phyloP scores from a whole-genome alignment of 73 alveolate species.

The Tetrahymena elliotti region DNA sequence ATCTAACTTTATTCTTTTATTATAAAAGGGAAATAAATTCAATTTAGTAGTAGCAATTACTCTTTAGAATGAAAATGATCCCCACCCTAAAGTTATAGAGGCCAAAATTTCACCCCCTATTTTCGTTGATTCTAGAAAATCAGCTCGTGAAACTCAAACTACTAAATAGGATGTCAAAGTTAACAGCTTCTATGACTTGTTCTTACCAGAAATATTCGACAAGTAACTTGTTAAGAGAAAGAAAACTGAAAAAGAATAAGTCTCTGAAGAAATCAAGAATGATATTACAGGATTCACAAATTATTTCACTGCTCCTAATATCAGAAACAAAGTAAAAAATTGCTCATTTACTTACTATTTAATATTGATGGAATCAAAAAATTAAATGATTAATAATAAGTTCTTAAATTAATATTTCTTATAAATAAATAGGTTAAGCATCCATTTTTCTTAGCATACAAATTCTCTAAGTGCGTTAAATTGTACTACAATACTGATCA shows the following conservation, averaged over 20 bases:
- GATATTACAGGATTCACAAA: conserved; percentile 41
- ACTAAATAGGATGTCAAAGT: conserved; percentile 20
- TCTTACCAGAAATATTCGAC: conserved; percentile 17
- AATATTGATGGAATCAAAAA: too few species aligned
- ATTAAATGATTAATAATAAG: neutral
- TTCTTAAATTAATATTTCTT: neutral
- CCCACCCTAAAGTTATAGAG: conserved; percentile 29
- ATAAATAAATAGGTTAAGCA: conserved; percentile 13
- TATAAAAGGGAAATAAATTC: neutral
- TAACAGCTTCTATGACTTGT: conserved; percentile 38
- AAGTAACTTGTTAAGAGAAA: conserved; percentile 17
- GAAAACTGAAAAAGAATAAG: conserved; percentile 6
- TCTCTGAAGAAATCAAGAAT: conserved; percentile 39
- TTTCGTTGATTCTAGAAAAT: conserved; percentile 51
- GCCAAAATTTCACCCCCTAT: conserved; percentile 62
- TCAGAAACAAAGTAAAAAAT: conserved; percentile 48
- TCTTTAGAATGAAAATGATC: neutral
- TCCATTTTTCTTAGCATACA: conserved; percentile 44
- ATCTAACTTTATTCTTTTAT: neutral
- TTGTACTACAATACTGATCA: conserved; percentile 37
- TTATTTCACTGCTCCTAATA: conserved; percentile 59
- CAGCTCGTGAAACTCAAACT: conserved; percentile 44
- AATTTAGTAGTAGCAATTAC: conserved; percentile 4
- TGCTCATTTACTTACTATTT: too few species aligned
- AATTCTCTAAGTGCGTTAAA: conserved; percentile 40